Conservation (phyloP, 2,329 filamentous ascomycete genomes). For the Diplodia corticola region DNA sequence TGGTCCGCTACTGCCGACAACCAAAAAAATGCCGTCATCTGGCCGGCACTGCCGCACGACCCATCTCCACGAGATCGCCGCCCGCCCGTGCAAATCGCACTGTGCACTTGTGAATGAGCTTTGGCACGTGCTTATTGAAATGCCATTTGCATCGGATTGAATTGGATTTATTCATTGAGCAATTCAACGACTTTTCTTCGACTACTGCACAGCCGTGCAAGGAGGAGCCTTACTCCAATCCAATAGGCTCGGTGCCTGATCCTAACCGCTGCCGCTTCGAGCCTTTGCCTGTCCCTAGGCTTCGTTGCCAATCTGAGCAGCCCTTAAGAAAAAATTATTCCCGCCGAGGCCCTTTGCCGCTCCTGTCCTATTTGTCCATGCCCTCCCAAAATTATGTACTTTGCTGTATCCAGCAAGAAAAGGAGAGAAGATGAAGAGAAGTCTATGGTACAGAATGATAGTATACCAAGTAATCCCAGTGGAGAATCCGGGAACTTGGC, state of each 20-base stretch:
- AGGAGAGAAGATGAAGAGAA: constrained; percentile 16
- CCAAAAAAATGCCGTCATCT: constrained; percentile 19
- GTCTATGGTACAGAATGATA: constrained; percentile 23
- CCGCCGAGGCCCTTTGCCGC: background rate
- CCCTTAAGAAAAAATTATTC: constrained; percentile 1
- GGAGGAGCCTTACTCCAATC: constrained; percentile 2
- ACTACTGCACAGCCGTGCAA: background rate
- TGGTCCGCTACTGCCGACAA: background rate
- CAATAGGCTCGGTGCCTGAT: background rate
- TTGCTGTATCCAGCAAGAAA: constrained; percentile 9
- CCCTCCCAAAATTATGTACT: constrained; percentile 21
- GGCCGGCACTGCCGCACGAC: background rate
- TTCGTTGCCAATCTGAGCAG: constrained; percentile 9
- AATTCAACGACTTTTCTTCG: constrained; percentile 11
- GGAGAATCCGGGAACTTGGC: background rate
- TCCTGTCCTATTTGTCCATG: background rate
- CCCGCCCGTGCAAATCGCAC: background rate
- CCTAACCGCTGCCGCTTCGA: background rate
- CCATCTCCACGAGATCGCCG: background rate
- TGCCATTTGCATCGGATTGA: background rate
- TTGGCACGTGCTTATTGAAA: background rate
- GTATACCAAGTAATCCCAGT: constrained; percentile 12
- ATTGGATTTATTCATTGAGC: background rate
- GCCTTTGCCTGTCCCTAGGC: background rate
- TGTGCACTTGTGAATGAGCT: background rate